A percentile compares a stretch with the other conserved stretches of the same genome.
phyloP scores from a whole-genome alignment of 108 stramenopile species.

The Cyclostephanos invisitatus region DNA sequence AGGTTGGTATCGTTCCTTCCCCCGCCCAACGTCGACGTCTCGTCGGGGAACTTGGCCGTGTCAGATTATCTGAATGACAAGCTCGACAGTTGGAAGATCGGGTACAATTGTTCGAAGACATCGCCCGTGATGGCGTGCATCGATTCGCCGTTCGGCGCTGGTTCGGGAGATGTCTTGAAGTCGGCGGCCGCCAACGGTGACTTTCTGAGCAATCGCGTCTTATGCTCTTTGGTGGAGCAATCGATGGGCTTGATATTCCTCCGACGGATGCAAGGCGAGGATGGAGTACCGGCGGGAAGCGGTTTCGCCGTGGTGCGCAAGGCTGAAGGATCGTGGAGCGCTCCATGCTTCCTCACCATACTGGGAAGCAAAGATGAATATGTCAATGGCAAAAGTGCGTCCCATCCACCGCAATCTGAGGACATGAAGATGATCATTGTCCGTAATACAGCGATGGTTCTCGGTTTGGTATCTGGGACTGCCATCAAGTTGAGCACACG shows the following conservation, averaged over 20 bases:
- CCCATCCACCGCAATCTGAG: conserved; percentile 5
- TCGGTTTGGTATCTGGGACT: conserved; percentile 26
- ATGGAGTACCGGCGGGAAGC: conserved; percentile 15
- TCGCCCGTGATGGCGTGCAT: conserved; percentile 11
- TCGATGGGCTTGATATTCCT: conserved; percentile 45
- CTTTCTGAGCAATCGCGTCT: conserved; percentile 32
- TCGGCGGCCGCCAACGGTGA: conserved; percentile 3
- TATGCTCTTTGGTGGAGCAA: conserved; percentile 43
- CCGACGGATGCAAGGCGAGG: conserved; percentile 11
- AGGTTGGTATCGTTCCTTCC: conserved; percentile 23
- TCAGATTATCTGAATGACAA: conserved; percentile 10
- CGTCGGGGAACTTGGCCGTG: neutral
- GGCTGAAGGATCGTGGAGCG: conserved; percentile 42
- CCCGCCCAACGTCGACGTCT: conserved; percentile 13
- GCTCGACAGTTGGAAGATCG: conserved; percentile 19
- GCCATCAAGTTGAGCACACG: conserved; percentile 31
- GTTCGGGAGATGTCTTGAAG: neutral
- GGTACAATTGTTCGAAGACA: conserved; percentile 21
- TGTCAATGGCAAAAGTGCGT: neutral
- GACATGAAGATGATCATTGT: conserved; percentile 38
- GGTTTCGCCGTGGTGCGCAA: conserved; percentile 44
- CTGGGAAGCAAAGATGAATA: conserved; percentile 5
- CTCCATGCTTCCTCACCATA: conserved; percentile 40
- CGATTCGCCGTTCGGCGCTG: conserved; percentile 9
- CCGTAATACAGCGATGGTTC: conserved; percentile 38